Conservation (phyloP, 1,139 yeast genomes). For the Saccharomycopsis crataegensis region DNA sequence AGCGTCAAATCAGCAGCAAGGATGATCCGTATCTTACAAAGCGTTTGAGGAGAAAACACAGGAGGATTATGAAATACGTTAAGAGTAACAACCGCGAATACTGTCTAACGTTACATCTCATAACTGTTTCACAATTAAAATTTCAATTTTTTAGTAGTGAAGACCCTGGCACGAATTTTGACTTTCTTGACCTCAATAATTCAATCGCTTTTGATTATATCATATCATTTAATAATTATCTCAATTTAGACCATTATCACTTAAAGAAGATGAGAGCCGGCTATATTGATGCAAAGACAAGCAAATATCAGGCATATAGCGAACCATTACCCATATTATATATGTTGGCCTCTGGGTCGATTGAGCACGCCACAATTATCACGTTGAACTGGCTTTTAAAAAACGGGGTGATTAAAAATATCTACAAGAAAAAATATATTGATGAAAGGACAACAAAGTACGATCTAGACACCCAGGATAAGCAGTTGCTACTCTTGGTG, state of each 20-base stretch:
- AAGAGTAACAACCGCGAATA: conserved; percentile 12
- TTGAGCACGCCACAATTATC: conserved; percentile 12
- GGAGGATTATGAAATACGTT: conserved; percentile 8
- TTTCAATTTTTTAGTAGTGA: conserved; percentile 15
- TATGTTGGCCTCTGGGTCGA: conserved; percentile 8
- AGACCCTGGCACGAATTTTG: conserved; percentile 1
- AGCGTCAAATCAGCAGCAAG: conserved; percentile 5
- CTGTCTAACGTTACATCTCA: conserved; percentile 27
- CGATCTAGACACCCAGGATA: not conserved
- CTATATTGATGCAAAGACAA: conserved; percentile 1
- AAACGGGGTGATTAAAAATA: not conserved
- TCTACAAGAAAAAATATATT: not conserved
- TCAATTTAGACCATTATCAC: conserved; percentile 16
- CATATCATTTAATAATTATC: conserved; percentile 15
- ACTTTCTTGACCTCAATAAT: conserved; percentile 14
- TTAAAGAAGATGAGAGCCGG: conserved; percentile 13
- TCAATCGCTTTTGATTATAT: conserved; percentile 13
- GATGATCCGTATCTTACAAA: conserved; percentile 18
- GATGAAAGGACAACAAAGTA: conserved; percentile 6
- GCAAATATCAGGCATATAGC: not conserved
- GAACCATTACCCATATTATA: conserved; percentile 6
- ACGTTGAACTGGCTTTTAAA: conserved; percentile 10
- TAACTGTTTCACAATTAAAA: conserved; percentile 29
- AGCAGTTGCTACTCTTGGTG: not conserved
- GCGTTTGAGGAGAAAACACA: conserved; percentile 13